Evolutionary conservation across 768 basidiomycete species (phyloP), one percentile per base, ranked within the genome.

Genomic region (Lentinula detonsa): DNA sequence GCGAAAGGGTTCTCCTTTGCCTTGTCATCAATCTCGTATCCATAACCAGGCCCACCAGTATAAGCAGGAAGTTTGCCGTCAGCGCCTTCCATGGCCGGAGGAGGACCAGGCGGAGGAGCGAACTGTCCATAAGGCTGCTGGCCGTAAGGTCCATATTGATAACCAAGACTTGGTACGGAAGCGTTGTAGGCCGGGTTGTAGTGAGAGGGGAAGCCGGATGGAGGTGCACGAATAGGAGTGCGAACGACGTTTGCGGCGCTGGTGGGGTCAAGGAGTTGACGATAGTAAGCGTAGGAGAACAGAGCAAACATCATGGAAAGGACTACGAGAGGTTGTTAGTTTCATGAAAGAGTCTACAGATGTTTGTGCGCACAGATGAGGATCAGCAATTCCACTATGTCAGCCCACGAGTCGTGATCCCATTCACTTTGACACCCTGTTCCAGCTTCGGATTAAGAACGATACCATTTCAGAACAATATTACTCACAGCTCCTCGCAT

Each of bases 241-340:
- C 84, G 84, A 11, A 73, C 67, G 45, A 77, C 65, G 68, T 87
- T 86, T 57, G 73, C 80, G 42, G 78, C 71, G 63, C 82, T 83
- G 3, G 80, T 71, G 1, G 92, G 91, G 70, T 92, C 87, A 37
- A 86, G 79, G 1, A 85, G 68, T 72, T 95, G 92, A 23, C 87
- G 86, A 68, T 88, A 85, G 76, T 86, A 95, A 13, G 80, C 77
- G 69, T 88, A 88, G 2, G 86, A 82, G 65, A 90, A 66, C 52
- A 79, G 64, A n/a, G 82, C 80, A 77, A 92, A 91, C 62, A 93
- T 69, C 40, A 76, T 65, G 48, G 80, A 77, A 51, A 89, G 66
- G 52, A 84, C 86, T 90, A 65, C 2, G 33, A 40, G 55, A 1
- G 5, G 23, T n/a, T 28, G 16, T 42, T 10, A 31, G 15, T 28